Evolutionary conservation across 768 basidiomycete species (phyloP).

Genomic region (Lentinula edodes): DNA sequence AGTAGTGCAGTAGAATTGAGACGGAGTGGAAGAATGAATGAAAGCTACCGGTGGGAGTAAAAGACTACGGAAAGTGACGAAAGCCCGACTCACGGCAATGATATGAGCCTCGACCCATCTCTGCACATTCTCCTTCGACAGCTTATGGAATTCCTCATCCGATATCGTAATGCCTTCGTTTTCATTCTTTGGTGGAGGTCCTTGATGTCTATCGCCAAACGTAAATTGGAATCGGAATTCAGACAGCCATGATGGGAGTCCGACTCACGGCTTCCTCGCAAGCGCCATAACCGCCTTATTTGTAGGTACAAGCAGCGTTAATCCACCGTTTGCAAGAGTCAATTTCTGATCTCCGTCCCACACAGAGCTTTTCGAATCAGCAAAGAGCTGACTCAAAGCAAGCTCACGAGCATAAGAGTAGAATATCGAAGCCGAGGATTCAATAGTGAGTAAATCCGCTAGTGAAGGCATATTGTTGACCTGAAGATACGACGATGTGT

Average conservation of each 20-base stretch:
- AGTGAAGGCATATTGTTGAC: slow-evolving; percentile 43
- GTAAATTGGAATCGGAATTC: too few species aligned
- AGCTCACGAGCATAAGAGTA: slow-evolving; percentile 78
- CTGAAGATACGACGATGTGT: too few species aligned
- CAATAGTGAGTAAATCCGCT: slow-evolving; percentile 75
- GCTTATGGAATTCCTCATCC: slow-evolving; percentile 59
- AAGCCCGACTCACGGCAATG: slow-evolving; percentile 57
- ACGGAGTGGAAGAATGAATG: neutral
- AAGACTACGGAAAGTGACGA: neutral
- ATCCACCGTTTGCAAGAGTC: neutral
- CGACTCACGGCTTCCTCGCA: slow-evolving; percentile 72
- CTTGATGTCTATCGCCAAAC: slow-evolving; percentile 49
- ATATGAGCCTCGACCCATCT: slow-evolving; percentile 82
- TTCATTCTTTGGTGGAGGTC: slow-evolving; percentile 32
- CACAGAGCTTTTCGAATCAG: slow-evolving; percentile 20
- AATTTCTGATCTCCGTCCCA: neutral
- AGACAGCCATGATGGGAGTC: neutral
- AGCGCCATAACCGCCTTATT: slow-evolving; percentile 87
- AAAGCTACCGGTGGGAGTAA: neutral
- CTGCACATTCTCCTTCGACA: slow-evolving; percentile 62
- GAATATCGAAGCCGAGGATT: slow-evolving; percentile 73
- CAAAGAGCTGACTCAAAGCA: slow-evolving; percentile 49
- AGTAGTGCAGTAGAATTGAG: neutral
- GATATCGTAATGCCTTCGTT: slow-evolving; percentile 42
- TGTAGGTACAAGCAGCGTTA: slow-evolving; percentile 74